phyloP scores from a whole-genome alignment of 1,139 yeast species.

The Casaregolazyma suthepensis region DNA sequence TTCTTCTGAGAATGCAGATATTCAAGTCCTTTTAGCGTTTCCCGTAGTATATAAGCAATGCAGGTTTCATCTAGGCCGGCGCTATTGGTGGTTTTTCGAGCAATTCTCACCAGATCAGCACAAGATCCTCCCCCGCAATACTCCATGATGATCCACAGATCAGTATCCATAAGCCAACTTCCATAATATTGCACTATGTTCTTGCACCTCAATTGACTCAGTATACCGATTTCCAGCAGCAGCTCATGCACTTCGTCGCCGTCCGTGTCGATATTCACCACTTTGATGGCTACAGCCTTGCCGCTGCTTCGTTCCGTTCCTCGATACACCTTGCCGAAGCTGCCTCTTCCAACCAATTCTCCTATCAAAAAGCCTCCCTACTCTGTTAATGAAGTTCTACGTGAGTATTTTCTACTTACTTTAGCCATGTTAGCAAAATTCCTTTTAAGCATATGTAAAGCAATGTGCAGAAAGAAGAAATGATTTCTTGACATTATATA shows the following conservation, averaged over 20 bases:
- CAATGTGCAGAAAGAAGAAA: not conserved
- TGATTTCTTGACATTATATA: not conserved
- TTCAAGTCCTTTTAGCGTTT: constrained; percentile 55
- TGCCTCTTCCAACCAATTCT: constrained; percentile 11
- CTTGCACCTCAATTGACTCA: constrained; percentile 58
- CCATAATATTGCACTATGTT: constrained; percentile 52
- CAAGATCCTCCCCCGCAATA: constrained; percentile 92
- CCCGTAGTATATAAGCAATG: constrained; percentile 34
- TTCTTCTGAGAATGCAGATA: constrained; percentile 71
- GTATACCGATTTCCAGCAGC: constrained; percentile 54
- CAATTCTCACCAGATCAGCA: constrained; percentile 48
- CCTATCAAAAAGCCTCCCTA: not conserved
- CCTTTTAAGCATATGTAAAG: not conserved
- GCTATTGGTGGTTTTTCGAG: not conserved
- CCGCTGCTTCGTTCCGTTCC: constrained; percentile 10
- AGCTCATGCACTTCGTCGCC: constrained; percentile 56
- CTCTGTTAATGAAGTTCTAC: not conserved
- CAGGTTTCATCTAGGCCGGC: constrained; percentile 13
- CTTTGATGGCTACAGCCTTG: constrained; percentile 65
- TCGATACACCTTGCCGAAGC: constrained; percentile 14
- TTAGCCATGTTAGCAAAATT: not conserved
- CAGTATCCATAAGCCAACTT: constrained; percentile 50
- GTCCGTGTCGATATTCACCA: constrained; percentile 63
- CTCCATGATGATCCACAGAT: constrained; percentile 88
- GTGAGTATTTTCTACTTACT: not conserved